Conservation (phyloP, 1,139 yeast genomes). For the Candida frijolesensis region DNA sequence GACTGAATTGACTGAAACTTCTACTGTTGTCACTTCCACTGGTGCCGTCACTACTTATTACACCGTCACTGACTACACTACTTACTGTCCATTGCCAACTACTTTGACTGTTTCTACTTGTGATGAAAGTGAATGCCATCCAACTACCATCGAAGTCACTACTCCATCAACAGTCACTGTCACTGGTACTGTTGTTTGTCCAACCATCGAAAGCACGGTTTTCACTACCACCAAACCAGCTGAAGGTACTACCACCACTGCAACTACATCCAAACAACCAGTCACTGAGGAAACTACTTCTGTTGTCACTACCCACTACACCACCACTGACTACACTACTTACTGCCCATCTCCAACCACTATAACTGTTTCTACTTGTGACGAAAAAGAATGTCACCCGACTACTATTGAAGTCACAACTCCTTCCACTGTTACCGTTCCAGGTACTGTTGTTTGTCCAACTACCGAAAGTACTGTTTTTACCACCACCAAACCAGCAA, state of each 20-base stretch:
- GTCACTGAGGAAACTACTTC: not conserved
- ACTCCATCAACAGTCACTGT: conserved; percentile 6
- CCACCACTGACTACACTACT: conserved; percentile 4
- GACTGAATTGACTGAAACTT: not conserved
- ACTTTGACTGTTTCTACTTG: conserved; percentile 5
- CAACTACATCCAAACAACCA: not conserved
- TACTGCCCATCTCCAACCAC: conserved; percentile 8
- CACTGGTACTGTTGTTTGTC: conserved; percentile 14
- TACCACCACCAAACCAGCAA: conserved; percentile 17
- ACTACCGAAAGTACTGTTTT: conserved; percentile 42
- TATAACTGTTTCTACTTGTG: conserved; percentile 5
- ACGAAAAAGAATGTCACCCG: conserved; percentile 6
- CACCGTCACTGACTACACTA: conserved; percentile 14
- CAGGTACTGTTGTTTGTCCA: conserved; percentile 18
- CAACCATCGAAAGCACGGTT: conserved; percentile 43
- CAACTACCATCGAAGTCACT: conserved; percentile 6
- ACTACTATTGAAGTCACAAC: conserved; percentile 6
- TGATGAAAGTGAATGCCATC: conserved; percentile 4
- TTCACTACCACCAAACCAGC: conserved; percentile 19
- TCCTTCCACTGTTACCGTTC: conserved; percentile 5
- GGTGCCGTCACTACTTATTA: conserved; percentile 3
- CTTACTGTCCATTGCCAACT: conserved; percentile 15
- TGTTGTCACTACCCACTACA: not conserved
- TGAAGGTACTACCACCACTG: conserved; percentile 7
- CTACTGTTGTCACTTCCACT: not conserved